Percentiles rank a stretch among this genome's conserved stretches.
Evolutionary conservation across 1,139 yeast genomes (phyloP).

Genomic region (Sugiyamaella pinicola): DNA sequence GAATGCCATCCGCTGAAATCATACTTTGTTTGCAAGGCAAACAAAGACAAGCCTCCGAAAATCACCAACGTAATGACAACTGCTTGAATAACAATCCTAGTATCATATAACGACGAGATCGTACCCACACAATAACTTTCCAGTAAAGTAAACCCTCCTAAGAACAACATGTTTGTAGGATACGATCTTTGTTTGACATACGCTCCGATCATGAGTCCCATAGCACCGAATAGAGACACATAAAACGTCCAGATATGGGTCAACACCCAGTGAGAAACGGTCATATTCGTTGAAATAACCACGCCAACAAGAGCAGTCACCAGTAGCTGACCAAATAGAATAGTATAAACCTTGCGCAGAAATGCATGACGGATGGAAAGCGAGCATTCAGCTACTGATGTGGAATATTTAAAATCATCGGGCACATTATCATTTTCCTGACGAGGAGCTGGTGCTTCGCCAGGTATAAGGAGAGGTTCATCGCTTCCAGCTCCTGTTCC

Average conservation of each 20-base stretch:
- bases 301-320: slow-evolving; percentile 64
- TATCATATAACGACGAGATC: slow-evolving; percentile 64
- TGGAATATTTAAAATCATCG: slow-evolving; percentile 84
- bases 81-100: slow-evolving; percentile 70
- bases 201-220: slow-evolving; percentile 65
- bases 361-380: slow-evolving; percentile 74
- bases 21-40: slow-evolving; percentile 81
- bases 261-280: slow-evolving; percentile 60
- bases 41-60: slow-evolving; percentile 71
- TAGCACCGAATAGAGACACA: slow-evolving; percentile 58
- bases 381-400: slow-evolving; percentile 76
- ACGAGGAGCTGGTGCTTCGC: slow-evolving; percentile 34
- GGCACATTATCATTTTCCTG: slow-evolving; percentile 40
- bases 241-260: slow-evolving; percentile 62
- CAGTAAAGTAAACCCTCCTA: slow-evolving; percentile 67
- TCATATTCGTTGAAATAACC: slow-evolving; percentile 52
- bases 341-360: slow-evolving; percentile 75
- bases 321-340: slow-evolving; percentile 65
- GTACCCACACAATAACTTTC: slow-evolving; percentile 78
- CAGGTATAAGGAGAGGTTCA: slow-evolving; percentile 27
- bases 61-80: slow-evolving; percentile 66
- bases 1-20: slow-evolving; percentile 79
- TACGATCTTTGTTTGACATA: slow-evolving; percentile 62
- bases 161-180: slow-evolving; percentile 60
- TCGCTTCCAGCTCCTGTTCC: slow-evolving; percentile 9